These are phyloP conservation scores for Taphrina pruni DNA, from an alignment of 1,139 yeast species.

Conservation along the genomic window DNA sequence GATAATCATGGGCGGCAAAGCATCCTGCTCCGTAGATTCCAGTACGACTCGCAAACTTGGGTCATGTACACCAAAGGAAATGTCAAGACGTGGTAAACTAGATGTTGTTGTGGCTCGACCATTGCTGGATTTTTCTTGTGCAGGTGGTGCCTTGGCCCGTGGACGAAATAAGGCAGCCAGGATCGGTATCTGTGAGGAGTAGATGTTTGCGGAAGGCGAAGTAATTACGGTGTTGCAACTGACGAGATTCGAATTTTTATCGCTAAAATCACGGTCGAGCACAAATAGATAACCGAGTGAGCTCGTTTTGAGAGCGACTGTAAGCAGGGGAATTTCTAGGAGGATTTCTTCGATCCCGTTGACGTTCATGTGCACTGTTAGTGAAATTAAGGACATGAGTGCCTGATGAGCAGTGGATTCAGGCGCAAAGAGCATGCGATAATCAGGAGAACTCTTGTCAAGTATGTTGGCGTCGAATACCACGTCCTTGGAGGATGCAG, in stretches of 20 bases:
- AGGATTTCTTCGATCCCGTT: conserved; percentile 52
- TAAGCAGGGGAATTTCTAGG: conserved; percentile 54
- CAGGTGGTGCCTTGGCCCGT: neutral
- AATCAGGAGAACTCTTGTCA: conserved; percentile 54
- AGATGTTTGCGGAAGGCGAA: conserved; percentile 53
- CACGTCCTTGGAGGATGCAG: conserved; percentile 52
- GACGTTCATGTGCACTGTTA: conserved; percentile 51
- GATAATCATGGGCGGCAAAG: conserved; percentile 34
- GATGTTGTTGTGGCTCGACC: neutral
- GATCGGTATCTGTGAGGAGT: conserved; percentile 19
- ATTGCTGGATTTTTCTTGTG: neutral
- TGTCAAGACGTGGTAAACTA: conserved; percentile 1
- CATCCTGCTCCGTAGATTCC: conserved; percentile 4
- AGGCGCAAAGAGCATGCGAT: conserved; percentile 52
- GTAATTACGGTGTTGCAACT: conserved; percentile 52
- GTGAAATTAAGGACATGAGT: conserved; percentile 52
- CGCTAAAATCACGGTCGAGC: conserved; percentile 46
- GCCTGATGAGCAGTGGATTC: conserved; percentile 55
- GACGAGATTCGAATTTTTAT: conserved; percentile 47
- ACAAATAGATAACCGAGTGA: conserved; percentile 51
- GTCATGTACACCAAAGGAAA: conserved; percentile 29
- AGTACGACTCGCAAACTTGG: conserved; percentile 35
- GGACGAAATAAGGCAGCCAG: conserved; percentile 27
- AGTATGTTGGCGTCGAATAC: conserved; percentile 53
- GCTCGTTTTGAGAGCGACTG: conserved; percentile 53